These are phyloP conservation scores for Psilocybe sp. DNA, from an alignment of 768 basidiomycete species.

Conservation along the genomic window DNA sequence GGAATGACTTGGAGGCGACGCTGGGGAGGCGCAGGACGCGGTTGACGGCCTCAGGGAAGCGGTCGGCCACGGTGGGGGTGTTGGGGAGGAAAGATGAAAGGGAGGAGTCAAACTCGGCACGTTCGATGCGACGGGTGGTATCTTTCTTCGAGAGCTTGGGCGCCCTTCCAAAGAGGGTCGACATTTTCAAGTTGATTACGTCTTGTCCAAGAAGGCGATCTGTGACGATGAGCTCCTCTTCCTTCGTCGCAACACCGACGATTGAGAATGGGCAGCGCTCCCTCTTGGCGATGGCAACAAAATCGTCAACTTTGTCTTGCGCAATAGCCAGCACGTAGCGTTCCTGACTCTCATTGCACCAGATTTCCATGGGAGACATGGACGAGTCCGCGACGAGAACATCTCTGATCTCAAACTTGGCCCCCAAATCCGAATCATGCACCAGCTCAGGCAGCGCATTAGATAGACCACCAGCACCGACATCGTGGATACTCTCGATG, in stretches of 20 bases:
- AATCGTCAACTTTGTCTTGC: slow-evolving; percentile 55
- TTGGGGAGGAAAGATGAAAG: slow-evolving; percentile 65
- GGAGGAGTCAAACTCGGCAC: slow-evolving; percentile 64
- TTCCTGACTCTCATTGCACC: slow-evolving; percentile 99
- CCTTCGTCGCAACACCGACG: slow-evolving; percentile 82
- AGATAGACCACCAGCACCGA: slow-evolving; percentile 94
- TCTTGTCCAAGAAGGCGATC: slow-evolving; percentile 78
- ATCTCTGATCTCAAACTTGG: slow-evolving; percentile 89
- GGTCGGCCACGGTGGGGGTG: slow-evolving; percentile 35
- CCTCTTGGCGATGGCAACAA: slow-evolving; percentile 76
- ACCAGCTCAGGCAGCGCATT: slow-evolving; percentile 97
- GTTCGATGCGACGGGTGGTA: slow-evolving; percentile 34
- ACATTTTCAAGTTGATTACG: slow-evolving; percentile 90
- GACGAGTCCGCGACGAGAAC: slow-evolving; percentile 87
- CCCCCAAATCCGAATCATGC: slow-evolving; percentile 92
- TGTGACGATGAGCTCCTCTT: slow-evolving; percentile 84
- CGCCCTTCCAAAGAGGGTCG: slow-evolving; percentile 93
- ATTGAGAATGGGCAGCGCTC: slow-evolving; percentile 93
- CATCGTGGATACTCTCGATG: slow-evolving; percentile 96
- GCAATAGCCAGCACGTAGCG: slow-evolving; percentile 93
- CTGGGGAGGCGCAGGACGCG: slow-evolving; percentile 89
- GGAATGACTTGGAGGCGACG: slow-evolving; percentile 94
- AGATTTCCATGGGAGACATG: slow-evolving; percentile 99
- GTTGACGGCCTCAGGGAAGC: slow-evolving; percentile 61
- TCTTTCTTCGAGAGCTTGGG: slow-evolving; percentile 87